Conservation (phyloP, 805 yeast species). For the Torulaspora maleeae region DNA sequence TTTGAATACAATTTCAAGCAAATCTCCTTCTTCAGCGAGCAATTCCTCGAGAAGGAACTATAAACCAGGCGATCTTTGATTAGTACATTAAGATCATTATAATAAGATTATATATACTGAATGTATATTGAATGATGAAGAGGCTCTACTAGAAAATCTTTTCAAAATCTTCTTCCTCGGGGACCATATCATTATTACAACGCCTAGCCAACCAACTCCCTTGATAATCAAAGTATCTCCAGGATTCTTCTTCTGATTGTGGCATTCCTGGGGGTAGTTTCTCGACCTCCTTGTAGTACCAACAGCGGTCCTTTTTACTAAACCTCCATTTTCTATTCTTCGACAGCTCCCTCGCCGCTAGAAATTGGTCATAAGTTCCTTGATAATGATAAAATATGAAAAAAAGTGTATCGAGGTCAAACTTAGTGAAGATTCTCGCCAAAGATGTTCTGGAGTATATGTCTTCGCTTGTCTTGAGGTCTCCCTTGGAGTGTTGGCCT, state of each 20-base stretch:
- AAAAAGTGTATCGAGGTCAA: conserved; percentile 83
- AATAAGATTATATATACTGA: conserved; percentile 5
- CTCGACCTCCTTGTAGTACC: conserved; percentile 58
- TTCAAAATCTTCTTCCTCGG: conserved; percentile 49
- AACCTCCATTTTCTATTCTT: conserved; percentile 75
- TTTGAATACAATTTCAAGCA: conserved; percentile 78
- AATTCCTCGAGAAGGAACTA: conserved; percentile 54
- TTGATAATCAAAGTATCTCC: conserved; percentile 84
- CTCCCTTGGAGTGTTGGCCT: conserved; percentile 6
- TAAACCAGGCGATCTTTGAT: conserved; percentile 1
- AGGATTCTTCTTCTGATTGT: conserved; percentile 45
- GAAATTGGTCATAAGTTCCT: conserved; percentile 64
- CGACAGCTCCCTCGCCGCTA: conserved; percentile 75
- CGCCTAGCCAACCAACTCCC: conserved; percentile 61
- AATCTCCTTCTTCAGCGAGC: conserved; percentile 66
- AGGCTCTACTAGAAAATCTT: conserved; percentile 15
- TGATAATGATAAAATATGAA: conserved; percentile 84
- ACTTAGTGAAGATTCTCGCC: conserved; percentile 60
- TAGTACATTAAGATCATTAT: conserved; percentile 12
- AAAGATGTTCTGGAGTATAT: conserved; percentile 38
- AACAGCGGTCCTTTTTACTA: conserved; percentile 36
- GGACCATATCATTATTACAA: conserved; percentile 32
- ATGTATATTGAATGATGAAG: not conserved
- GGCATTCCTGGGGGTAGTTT: conserved; percentile 79
- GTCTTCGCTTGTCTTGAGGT: conserved; percentile 22